Conservation (phyloP, 2,329 filamentous ascomycete species). For the Mycosphaerella arachidis region DNA sequence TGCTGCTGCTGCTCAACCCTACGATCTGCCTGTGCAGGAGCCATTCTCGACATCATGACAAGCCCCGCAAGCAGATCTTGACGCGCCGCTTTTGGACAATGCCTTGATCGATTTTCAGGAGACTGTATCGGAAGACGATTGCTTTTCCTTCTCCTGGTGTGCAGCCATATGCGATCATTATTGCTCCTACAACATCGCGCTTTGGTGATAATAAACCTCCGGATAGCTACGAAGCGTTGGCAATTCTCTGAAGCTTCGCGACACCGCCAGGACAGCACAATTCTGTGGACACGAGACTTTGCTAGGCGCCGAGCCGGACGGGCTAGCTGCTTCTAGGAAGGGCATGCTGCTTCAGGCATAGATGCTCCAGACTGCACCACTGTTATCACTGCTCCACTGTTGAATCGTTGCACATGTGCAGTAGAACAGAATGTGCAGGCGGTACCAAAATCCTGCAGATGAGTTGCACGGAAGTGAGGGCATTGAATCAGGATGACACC, state of each 20-base stretch:
- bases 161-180: neutral
- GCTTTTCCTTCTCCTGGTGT: neutral
- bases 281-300: neutral
- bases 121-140: neutral
- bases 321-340: neutral
- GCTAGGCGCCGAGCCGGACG: neutral
- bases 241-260: neutral
- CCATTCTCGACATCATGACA: neutral
- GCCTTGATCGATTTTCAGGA: neutral
- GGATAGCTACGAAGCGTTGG: neutral
- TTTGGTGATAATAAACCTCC: neutral
- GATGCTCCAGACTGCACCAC: neutral
- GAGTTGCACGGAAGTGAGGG: neutral
- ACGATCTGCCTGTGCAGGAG: too few relatives aligned
- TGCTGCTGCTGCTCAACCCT: neutral
- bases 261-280: neutral
- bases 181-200: neutral
- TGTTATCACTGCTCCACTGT: neutral
- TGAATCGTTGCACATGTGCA: neutral
- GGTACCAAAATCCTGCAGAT: neutral
- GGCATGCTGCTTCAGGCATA: neutral
- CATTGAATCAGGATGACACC: too few relatives aligned
- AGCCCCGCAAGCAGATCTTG: neutral
- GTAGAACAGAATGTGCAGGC: too few relatives aligned
- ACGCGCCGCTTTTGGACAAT: neutral